These are phyloP conservation scores for Anaeromyces robustus DNA, from an alignment of 192 early-diverging fungal genomes.

Conservation along the genomic window DNA sequence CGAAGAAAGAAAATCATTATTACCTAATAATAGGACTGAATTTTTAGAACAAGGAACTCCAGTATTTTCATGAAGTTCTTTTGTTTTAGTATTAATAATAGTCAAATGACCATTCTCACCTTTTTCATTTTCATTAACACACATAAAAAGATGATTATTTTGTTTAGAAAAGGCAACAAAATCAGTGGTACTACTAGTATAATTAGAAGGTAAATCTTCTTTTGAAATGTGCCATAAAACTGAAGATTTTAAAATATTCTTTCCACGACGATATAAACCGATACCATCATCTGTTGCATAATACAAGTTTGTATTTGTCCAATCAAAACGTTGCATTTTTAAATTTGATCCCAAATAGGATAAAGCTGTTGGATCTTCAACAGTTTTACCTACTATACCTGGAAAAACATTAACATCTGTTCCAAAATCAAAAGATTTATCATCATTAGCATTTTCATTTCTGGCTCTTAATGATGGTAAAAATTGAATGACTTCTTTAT, in stretches of 20 bases:
- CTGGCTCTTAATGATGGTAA: not conserved
- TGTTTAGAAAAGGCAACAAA: not conserved
- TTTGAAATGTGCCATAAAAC: not conserved
- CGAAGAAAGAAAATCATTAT: not conserved
- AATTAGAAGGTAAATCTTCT: not conserved
- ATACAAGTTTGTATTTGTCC: not conserved
- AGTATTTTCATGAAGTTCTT: not conserved
- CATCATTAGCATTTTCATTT: not conserved
- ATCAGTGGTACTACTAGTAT: not conserved
- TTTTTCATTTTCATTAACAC: not conserved
- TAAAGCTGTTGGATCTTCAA: not conserved
- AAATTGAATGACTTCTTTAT: not conserved
- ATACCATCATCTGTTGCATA: not conserved
- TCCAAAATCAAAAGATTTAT: not conserved
- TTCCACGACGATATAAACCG: not conserved
- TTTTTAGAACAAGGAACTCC: not conserved
- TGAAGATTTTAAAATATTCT: not conserved
- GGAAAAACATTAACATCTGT: not conserved
- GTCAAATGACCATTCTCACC: not conserved
- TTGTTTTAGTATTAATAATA: not conserved
- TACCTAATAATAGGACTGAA: not conserved
- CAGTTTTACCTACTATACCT: not conserved
- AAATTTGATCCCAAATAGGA: not conserved
- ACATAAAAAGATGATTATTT: not conserved
- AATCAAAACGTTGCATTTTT: not conserved